Percentiles rank a stretch among this genome's conserved stretches.
Conservation (phyloP, 441 rosid genomes). For the Manihot esculenta region DNA sequence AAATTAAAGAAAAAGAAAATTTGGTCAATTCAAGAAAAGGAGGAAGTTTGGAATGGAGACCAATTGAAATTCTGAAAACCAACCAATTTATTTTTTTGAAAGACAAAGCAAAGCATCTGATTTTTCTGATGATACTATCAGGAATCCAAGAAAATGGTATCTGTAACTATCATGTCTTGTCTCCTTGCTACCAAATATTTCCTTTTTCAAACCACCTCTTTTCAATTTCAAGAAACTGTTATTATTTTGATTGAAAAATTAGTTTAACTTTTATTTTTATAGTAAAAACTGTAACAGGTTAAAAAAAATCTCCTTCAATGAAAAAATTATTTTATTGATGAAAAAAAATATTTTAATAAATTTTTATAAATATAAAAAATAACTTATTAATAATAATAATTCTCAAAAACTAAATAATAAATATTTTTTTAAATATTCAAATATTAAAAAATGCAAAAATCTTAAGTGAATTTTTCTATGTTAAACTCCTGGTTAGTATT, state of each 20-base stretch:
- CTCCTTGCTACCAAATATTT: not conserved
- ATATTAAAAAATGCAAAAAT: not conserved
- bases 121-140: conserved; percentile 20
- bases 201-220: not conserved
- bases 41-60: conserved; percentile 2
- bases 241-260: too few species aligned
- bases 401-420: too few species aligned
- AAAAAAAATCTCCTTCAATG: too few species aligned
- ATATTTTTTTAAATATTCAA: too few species aligned
- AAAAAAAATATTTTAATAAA: too few species aligned
- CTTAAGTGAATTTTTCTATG: not conserved
- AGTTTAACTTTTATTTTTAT: too few species aligned
- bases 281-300: too few species aligned
- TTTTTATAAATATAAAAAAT: too few species aligned
- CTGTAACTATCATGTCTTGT: conserved; percentile 14
- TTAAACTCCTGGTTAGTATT: not conserved
- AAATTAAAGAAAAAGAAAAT: not conserved
- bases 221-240: not conserved
- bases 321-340: too few species aligned
- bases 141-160: conserved; percentile 42
- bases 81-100: conserved; percentile 12
- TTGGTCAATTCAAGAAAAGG: conserved; percentile 32
- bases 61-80: conserved; percentile 15
- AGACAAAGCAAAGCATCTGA: conserved; percentile 27
- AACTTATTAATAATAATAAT: too few species aligned